These are phyloP conservation scores for Cairneyella variabilis DNA, from an alignment of 495 filamentous ascomycete genomes.

Conservation along the genomic window DNA sequence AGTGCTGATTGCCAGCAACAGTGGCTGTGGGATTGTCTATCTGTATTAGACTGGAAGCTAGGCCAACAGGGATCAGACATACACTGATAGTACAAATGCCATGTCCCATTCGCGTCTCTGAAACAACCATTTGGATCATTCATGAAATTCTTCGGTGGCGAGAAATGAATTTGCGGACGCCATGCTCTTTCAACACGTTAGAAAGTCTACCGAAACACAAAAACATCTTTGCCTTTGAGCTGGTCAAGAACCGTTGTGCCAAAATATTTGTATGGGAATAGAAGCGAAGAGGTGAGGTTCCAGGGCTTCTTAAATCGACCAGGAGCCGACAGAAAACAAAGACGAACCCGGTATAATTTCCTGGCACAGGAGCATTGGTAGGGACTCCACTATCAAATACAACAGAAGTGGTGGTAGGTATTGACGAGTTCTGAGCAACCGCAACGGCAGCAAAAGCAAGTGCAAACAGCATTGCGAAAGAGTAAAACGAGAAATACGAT, in stretches of 20 bases:
- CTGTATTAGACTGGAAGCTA: background rate
- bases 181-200: constrained; percentile 27
- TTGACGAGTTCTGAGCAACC: constrained; percentile 7
- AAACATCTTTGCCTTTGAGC: too few relatives aligned
- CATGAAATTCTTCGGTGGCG: constrained; percentile 49
- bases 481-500: too few relatives aligned
- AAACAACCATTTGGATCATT: constrained; percentile 60
- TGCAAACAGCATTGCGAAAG: constrained; percentile 5
- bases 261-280: too few relatives aligned
- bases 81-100: constrained; percentile 53
- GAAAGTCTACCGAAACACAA: too few relatives aligned
- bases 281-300: too few relatives aligned
- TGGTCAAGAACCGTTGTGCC: too few relatives aligned
- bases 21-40: constrained; percentile 39
- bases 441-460: constrained; percentile 10
- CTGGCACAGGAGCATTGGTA: constrained; percentile 15
- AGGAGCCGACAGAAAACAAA: background rate
- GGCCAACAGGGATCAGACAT: background rate
- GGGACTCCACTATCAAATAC: constrained; percentile 18
- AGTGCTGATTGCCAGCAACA: constrained; percentile 50
- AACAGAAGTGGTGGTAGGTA: constrained; percentile 8
- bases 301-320: too few relatives aligned
- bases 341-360: constrained; percentile 26
- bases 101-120: constrained; percentile 40
- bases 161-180: constrained; percentile 44